Base-by-base conservation (phyloP, 345 rosid genomes). In the Crucihimalaya himalaica region DNA sequence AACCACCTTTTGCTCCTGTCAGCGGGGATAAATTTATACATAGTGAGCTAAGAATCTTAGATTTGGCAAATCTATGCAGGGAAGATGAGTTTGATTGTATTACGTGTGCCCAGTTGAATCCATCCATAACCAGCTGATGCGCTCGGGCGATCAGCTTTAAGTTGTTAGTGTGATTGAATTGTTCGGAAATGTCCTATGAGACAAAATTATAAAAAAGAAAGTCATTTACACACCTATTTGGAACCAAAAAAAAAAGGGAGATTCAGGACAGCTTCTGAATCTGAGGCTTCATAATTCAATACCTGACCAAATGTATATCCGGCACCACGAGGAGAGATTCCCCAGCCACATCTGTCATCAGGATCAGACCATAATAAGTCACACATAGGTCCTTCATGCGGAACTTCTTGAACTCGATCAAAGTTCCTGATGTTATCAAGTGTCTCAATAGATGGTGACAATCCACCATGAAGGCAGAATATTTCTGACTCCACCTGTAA, bases 271-370 rank as follows among this genome's bases (percentile, higher is more conserved):
- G 52, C 73, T 39, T 70, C 39, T 58, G 74, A 32, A 51, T 48
- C 58, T 8, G n/a, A 65, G 68, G 39, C 25, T 48, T 57, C 1
- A n/a, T 23, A 21, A 20, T 28, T 23, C 39, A 54, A 37, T 80
- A 95, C 97, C 83, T 95, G 97, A 75, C 97, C 99, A 82, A 94
- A 94, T 51, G 98, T 94, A 80, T 92, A 94, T 56, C 98, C 98
- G 31, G 98, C 98, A 71, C 99, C 99, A 66, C 96, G 89, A 16
- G 97, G 99, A 69, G 99, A 95, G 78, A 95, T 95, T 12, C 97
- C 99, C 99, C 99, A 95, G 53, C 99, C 97, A 76, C 97, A 92
- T 37, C 99, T 83, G 71, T 95, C 97, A 75, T 95, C 99, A 16
- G 97, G 99, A 75, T 95, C 97, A 81, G 97, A 92, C 97, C 99